Conservation (phyloP, 441 rosid species). For the Brassica hybrid region DNA sequence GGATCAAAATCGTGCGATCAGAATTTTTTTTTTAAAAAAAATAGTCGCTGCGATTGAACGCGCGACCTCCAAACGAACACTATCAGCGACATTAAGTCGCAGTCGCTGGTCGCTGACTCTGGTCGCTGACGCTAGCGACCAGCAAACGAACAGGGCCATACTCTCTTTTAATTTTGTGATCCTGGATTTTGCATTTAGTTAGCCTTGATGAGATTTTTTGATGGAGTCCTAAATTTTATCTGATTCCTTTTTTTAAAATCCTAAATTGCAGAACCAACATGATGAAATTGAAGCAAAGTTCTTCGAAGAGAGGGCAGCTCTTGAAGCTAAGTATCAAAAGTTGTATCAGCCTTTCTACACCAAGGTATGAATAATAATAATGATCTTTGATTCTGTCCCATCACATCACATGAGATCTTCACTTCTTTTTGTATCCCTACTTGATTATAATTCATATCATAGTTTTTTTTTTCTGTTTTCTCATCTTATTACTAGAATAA, state of each 20-base stretch:
- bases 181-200: background rate
- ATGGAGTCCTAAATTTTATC: background rate
- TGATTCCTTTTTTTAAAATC: background rate
- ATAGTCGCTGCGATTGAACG: too few relatives aligned
- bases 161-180: background rate
- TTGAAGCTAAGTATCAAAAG: background rate
- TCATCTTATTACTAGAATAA: background rate
- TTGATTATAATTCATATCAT: too few relatives aligned
- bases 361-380: background rate
- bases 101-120: too few relatives aligned
- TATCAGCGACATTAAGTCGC: too few relatives aligned
- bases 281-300: slow-evolving; percentile 6
- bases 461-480: too few relatives aligned
- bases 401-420: background rate
- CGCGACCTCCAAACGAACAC: too few relatives aligned
- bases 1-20: too few relatives aligned
- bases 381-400: background rate
- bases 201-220: background rate
- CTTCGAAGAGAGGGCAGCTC: background rate
- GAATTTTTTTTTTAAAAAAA: too few relatives aligned
- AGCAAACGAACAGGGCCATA: too few relatives aligned
- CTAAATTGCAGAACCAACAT: slow-evolving; percentile 1
- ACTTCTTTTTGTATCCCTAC: too few relatives aligned
- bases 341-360: slow-evolving; percentile 6
- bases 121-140: too few relatives aligned